Percentiles rank a stretch among this genome's conserved stretches.
Evolutionary conservation across 768 basidiomycete genomes (phyloP).

Genomic region (Xerocomus brunneocitrinus): DNA sequence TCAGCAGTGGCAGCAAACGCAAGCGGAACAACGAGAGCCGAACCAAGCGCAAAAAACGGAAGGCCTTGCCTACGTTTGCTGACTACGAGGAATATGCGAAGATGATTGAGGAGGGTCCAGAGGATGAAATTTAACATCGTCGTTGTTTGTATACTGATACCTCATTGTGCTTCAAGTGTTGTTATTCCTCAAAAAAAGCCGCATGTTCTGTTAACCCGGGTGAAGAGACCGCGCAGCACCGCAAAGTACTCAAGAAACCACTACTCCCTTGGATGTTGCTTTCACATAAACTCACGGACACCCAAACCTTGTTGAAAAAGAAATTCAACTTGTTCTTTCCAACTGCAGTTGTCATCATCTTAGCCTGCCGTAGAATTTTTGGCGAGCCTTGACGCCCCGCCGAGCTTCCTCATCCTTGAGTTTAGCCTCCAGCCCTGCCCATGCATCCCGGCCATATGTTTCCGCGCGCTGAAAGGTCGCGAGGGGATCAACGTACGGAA

Average conservation of each 20-base stretch:
- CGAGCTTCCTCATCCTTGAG: conserved; percentile 61
- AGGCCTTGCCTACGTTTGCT: conserved; percentile 73
- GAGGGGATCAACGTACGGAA: conserved; percentile 37
- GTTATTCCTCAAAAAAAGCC: not conserved
- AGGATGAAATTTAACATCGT: conserved; percentile 21
- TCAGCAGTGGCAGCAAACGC: conserved; percentile 54
- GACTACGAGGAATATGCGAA: conserved; percentile 83
- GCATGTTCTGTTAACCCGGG: not conserved
- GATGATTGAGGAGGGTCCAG: conserved; percentile 66
- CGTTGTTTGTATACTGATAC: not conserved
- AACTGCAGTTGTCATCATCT: conserved; percentile 6
- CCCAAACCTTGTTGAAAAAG: too few relatives aligned
- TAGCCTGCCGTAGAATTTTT: conserved; percentile 39
- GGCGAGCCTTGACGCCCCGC: conserved; percentile 55
- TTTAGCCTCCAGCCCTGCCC: conserved; percentile 54
- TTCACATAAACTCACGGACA: too few relatives aligned
- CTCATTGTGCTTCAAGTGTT: too few relatives aligned
- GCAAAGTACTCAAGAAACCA: too few relatives aligned
- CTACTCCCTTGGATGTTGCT: too few relatives aligned
- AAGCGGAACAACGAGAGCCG: conserved; percentile 34
- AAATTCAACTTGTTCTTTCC: too few relatives aligned
- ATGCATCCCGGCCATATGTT: conserved; percentile 56
- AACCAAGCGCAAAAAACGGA: conserved; percentile 63
- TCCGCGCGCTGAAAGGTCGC: conserved; percentile 57
- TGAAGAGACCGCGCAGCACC: too few relatives aligned